These are phyloP conservation scores for Aspergillus ustus DNA, from an alignment of 2,329 filamentous ascomycete species.

Conservation along the genomic window DNA sequence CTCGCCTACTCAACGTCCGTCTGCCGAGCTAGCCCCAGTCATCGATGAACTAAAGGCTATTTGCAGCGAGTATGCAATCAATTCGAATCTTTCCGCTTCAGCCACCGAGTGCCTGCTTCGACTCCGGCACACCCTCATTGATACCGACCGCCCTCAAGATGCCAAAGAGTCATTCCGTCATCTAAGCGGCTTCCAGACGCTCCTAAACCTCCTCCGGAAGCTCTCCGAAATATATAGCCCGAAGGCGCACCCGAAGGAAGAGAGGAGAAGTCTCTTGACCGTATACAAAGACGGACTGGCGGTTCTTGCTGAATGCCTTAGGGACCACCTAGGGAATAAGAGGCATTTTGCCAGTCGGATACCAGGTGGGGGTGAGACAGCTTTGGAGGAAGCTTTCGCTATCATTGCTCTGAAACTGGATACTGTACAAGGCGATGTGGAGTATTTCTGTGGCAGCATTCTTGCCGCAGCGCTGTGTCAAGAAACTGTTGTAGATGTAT, in stretches of 20 bases:
- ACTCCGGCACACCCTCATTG: slow-evolving; percentile 68
- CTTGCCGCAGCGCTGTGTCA: slow-evolving; percentile 81
- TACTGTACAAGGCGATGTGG: slow-evolving; percentile 57
- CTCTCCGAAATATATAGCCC: slow-evolving; percentile 76
- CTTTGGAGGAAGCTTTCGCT: slow-evolving; percentile 71
- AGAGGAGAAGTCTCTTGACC: slow-evolving; percentile 70
- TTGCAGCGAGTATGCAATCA: slow-evolving; percentile 34
- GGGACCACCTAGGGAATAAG: slow-evolving; percentile 81
- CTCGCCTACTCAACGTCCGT: slow-evolving; percentile 40
- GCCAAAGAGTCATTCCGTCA: slow-evolving; percentile 83
- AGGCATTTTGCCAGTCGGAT: slow-evolving; percentile 82
- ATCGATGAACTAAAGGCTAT: slow-evolving; percentile 43
- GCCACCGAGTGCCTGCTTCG: slow-evolving; percentile 64
- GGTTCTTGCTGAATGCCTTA: slow-evolving; percentile 75
- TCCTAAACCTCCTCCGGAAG: slow-evolving; percentile 71
- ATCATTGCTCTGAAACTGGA: slow-evolving; percentile 66
- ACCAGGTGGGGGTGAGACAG: slow-evolving; percentile 76
- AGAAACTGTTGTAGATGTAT: slow-evolving; percentile 72
- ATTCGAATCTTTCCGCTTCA: slow-evolving; percentile 41
- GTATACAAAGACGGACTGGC: slow-evolving; percentile 62
- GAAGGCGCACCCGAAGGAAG: slow-evolving; percentile 61
- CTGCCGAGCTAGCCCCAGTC: slow-evolving; percentile 42
- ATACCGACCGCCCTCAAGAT: slow-evolving; percentile 53
- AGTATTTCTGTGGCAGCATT: slow-evolving; percentile 82
- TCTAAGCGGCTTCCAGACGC: slow-evolving; percentile 74